phyloP scores from a whole-genome alignment of 345 rosid species.

The Ceriops decandra region DNA sequence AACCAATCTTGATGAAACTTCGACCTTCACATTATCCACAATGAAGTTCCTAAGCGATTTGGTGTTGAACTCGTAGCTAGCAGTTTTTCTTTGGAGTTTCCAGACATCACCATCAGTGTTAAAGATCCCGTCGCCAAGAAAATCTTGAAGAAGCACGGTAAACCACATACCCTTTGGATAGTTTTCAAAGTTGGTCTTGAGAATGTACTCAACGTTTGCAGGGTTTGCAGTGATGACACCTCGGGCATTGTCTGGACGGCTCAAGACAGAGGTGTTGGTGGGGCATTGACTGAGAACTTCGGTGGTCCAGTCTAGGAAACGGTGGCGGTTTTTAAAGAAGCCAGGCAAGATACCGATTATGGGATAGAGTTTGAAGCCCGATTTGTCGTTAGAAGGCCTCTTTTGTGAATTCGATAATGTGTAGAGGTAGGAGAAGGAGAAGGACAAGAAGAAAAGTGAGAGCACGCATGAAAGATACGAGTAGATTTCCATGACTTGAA shows the following conservation, averaged over 20 bases:
- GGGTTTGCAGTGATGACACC: slow-evolving; percentile 44
- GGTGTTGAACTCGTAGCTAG: slow-evolving; percentile 45
- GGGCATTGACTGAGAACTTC: slow-evolving; percentile 30
- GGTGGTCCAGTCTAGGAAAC: slow-evolving; percentile 41
- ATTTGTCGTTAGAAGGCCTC: background rate
- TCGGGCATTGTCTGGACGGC: slow-evolving; percentile 24
- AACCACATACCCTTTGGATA: slow-evolving; percentile 39
- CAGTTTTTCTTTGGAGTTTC: slow-evolving; percentile 41
- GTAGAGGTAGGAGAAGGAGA: slow-evolving; percentile 22
- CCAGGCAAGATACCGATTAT: slow-evolving; percentile 35
- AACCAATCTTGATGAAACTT: slow-evolving; percentile 26
- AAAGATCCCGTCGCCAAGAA: slow-evolving; percentile 47
- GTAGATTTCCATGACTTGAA: background rate
- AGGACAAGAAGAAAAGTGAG: slow-evolving; percentile 9
- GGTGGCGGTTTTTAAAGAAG: slow-evolving; percentile 37
- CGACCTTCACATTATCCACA: slow-evolving; percentile 30
- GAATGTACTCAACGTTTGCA: slow-evolving; percentile 33
- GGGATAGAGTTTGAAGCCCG: slow-evolving; percentile 38
- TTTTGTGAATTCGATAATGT: background rate
- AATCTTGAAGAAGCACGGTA: slow-evolving; percentile 27
- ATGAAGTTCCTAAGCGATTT: slow-evolving; percentile 36
- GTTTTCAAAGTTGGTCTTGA: slow-evolving; percentile 40
- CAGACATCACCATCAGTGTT: slow-evolving; percentile 43
- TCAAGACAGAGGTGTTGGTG: slow-evolving; percentile 22
- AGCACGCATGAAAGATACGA: slow-evolving; percentile 23